A percentile compares a stretch with the other conserved stretches of the same genome.
Conservation (phyloP, 2,329 filamentous ascomycete genomes). For the Penicillium expansum region DNA sequence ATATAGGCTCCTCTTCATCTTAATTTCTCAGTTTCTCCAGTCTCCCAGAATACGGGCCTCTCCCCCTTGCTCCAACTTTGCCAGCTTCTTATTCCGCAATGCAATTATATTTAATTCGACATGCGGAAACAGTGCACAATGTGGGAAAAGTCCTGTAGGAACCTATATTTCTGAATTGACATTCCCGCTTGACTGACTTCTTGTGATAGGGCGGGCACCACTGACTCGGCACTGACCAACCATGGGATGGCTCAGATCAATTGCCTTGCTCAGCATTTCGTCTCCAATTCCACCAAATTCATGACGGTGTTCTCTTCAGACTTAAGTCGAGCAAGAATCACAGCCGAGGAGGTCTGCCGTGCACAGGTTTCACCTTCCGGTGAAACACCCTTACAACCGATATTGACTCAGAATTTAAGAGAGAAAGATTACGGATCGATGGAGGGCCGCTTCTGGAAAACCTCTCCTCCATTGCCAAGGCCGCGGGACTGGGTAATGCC, state of each 20-base stretch:
- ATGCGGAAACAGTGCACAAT: constrained; percentile 90
- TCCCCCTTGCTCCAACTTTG: not conserved
- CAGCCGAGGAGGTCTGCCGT: constrained; percentile 31
- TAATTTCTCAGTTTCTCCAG: not conserved
- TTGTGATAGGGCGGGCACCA: constrained; percentile 65
- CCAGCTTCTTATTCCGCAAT: constrained; percentile 36
- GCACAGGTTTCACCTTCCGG: constrained; percentile 6
- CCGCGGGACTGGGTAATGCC: constrained; percentile 11
- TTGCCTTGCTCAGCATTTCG: constrained; percentile 66
- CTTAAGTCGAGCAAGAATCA: constrained; percentile 67
- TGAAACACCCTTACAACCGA: constrained; percentile 6
- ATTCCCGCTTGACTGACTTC: not conserved
- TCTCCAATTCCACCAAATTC: constrained; percentile 62
- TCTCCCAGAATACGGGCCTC: too few relatives aligned
- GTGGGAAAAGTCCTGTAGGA: constrained; percentile 71
- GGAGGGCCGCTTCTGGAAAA: constrained; percentile 27
- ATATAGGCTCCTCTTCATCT: not conserved
- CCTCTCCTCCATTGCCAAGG: constrained; percentile 6
- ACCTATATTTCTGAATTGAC: not conserved
- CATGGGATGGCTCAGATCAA: constrained; percentile 79
- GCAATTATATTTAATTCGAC: constrained; percentile 74
- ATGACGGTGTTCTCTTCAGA: constrained; percentile 75
- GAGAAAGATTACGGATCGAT: constrained; percentile 44
- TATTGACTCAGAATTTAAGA: constrained; percentile 28
- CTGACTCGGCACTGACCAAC: constrained; percentile 75